Evolutionary conservation across 352 stramenopile species (phyloP), one percentile per base, ranked within the genome.

Genomic region (Globisporangium recalcitrans): DNA sequence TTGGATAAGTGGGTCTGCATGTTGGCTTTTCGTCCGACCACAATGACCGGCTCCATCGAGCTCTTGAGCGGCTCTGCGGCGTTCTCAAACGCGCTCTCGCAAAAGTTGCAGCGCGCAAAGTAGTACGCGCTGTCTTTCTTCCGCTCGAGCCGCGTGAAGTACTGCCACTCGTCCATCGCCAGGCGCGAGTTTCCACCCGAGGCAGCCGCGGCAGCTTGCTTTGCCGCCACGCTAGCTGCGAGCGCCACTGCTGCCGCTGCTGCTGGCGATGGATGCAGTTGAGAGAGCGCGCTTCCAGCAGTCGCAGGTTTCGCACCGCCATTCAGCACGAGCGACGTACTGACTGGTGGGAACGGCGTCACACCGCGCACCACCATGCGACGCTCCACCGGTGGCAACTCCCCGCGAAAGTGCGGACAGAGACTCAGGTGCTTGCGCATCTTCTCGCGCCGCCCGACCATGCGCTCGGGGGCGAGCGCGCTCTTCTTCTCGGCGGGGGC

Each of bases 1-100:
- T 87, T 90, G 71, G 80, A 71, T 67, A 91, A 65, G 59, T 93
- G 84, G 3, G 84, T 93, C 72, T 91, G 84, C 84, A 93, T 93
- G 66, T 91, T 93, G 53, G 77, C 78, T 63, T 91, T 93, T 27
- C 83, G 76, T 0, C 81, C 84, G 68, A 88, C 85, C 42, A 93
- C 74, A 52, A 88, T 68, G 24, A 73, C 73, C 24, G 82, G 76
- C 42, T 76, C 70, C 74, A 89, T 83, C 0, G 68, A 71, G 24
- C 56, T 40, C 47, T 81, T 81, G 60, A 87, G 70, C 5, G 71
- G 62, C 3, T 83, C 76, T 0, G 76, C 73, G 1, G 75, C 80
- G 31, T 65, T 73, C 22, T 87, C 76, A 6, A 75, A 78, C 27
- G 84, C 84, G n/a, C 79, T 69, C 49, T 89, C 77, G 65, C 84